Percentiles rank a stretch among this genome's conserved stretches.
Evolutionary conservation across 805 yeast species (phyloP).

Genomic region (Metschnikowia orientalis): DNA sequence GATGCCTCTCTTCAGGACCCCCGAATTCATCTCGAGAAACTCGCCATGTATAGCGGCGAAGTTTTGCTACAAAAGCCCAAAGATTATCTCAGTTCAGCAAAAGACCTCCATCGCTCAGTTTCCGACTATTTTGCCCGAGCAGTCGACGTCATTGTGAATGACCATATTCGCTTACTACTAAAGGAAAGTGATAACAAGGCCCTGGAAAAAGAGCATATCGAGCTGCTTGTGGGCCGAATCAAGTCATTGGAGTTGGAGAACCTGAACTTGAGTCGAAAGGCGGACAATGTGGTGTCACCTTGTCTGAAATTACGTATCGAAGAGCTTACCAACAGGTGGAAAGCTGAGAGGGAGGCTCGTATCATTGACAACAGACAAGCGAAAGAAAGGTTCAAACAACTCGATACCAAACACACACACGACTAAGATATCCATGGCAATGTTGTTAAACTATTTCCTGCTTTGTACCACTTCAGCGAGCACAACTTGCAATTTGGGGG

Average conservation of each 20-base stretch:
- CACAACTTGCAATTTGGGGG: too few species aligned
- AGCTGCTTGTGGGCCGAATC: conserved; percentile 19
- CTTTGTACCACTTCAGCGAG: too few species aligned
- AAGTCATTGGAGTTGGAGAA: conserved; percentile 20
- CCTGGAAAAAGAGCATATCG: conserved; percentile 15
- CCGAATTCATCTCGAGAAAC: conserved; percentile 42
- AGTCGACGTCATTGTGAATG: conserved; percentile 52
- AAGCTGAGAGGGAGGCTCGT: conserved; percentile 66
- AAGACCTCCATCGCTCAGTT: conserved; percentile 41
- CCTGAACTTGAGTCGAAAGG: conserved; percentile 26
- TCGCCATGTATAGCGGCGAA: conserved; percentile 23
- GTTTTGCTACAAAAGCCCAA: conserved; percentile 8
- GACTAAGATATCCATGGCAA: too few species aligned
- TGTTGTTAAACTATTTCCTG: too few species aligned
- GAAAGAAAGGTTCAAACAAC: conserved; percentile 43
- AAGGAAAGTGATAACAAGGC: conserved; percentile 27
- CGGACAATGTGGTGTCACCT: conserved; percentile 21
- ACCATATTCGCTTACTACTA: conserved; percentile 43
- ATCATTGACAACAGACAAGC: conserved; percentile 58
- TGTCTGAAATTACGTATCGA: conserved; percentile 49
- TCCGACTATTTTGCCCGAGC: conserved; percentile 59
- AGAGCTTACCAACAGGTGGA: conserved; percentile 62
- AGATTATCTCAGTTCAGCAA: conserved; percentile 4
- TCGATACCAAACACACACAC: too few species aligned
- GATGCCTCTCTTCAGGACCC: conserved; percentile 58